Evolutionary conservation across 2,329 filamentous ascomycete species (phyloP).

Genomic region (Pseudocercospora musae): DNA sequence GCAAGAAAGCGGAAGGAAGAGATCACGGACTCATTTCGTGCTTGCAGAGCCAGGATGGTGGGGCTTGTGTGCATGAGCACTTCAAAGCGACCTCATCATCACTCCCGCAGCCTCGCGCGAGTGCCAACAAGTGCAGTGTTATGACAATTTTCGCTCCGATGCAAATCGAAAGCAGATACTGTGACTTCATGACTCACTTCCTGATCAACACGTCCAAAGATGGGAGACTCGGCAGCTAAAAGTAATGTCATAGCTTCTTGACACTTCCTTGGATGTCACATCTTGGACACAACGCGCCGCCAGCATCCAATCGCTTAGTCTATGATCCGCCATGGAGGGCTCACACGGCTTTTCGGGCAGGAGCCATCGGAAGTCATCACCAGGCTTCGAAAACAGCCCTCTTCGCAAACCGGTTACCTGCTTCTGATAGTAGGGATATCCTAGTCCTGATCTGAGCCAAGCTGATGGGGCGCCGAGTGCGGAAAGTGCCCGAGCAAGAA

Average conservation of each 20-base stretch:
- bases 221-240: background rate
- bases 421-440: constrained; percentile 6
- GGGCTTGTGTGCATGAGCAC: background rate
- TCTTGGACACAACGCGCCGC: background rate
- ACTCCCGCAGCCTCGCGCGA: background rate
- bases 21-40: constrained; percentile 15
- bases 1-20: constrained; percentile 2
- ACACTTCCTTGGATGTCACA: background rate
- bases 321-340: background rate
- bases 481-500: constrained; percentile 13
- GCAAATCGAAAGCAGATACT: background rate
- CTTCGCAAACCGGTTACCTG: constrained; percentile 9
- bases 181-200: background rate
- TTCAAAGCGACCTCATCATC: constrained; percentile 5
- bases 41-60: background rate
- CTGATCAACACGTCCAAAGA: background rate
- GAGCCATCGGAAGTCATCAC: constrained; percentile 9
- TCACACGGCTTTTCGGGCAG: constrained; percentile 1
- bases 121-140: background rate
- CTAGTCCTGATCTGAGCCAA: background rate
- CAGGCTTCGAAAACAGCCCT: constrained; percentile 6
- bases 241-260: background rate
- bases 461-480: background rate
- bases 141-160: background rate
- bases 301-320: constrained; percentile 6